Evolutionary conservation across 306 rosid genomes (phyloP), one percentile per base, ranked within the genome.

Genomic region (Vigna angularis): DNA sequence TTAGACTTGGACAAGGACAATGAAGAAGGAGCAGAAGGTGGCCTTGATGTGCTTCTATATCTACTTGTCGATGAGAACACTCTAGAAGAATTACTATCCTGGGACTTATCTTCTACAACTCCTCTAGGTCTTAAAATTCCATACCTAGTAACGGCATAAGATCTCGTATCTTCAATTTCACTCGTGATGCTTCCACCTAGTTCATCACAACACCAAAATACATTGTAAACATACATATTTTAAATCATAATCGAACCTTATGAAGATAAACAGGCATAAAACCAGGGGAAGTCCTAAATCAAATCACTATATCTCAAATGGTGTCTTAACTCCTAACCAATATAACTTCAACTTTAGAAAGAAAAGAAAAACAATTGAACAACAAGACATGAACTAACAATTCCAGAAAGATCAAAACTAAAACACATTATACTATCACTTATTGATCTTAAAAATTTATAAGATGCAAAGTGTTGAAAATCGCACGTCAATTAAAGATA

Each of bases 161-260:
- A 74, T 70, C 74, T 66, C 28, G 74, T 74, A 50, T 78, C 85
- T 87, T 84, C 91, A 6, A 88, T 81, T 28, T 85, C 87, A 76
- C 61, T 83, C 47, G 77, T 76, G 82, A 84, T 80, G 78, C 71
- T 90, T 17, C 87, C 84, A 87, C 89, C 98, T 91, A 84, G 58
- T 72, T 67, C 90, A 87, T 80, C 84, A 77, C 70, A 61, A 80
- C 47, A 55, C 71, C 79, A 77, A 81, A 84, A 53, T 42, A 6
- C 63, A 86, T 75, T 78, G 73, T 73, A 74, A 70, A 77, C 61
- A 65, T 24, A 34, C 45, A 72, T 30, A 63, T 51, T 63, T 72
- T 72, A 61, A 80, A 63, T 38, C 62, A 70, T 57, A 65, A 81
- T 70, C 66, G 42, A 73, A 78, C 77, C 36, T 6, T 51, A 48